A percentile compares a stretch with the other conserved stretches of the same genome.
These are phyloP conservation scores for Blastobotrys elegans DNA, from an alignment of 1,139 yeast species.

Conservation along the genomic window DNA sequence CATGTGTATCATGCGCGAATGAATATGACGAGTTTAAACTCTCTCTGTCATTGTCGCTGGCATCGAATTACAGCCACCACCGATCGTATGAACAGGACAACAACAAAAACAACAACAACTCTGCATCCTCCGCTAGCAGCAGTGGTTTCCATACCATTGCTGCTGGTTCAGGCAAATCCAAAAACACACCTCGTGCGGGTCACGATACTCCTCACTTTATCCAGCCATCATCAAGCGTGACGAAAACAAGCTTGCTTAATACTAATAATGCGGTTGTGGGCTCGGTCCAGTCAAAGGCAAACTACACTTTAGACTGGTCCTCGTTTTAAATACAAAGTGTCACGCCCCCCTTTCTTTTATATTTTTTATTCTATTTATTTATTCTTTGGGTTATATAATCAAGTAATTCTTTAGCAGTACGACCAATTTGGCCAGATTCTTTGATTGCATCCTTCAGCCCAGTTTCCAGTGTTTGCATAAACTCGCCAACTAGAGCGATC, in stretches of 20 bases:
- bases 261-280: conserved; percentile 1
- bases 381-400: conserved; percentile 1
- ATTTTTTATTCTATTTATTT: not conserved
- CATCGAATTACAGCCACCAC: not conserved
- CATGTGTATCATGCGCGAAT: conserved; percentile 68
- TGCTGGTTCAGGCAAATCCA: not conserved
- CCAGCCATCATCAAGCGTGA: no score
- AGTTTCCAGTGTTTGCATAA: conserved; percentile 43
- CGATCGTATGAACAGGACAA: not conserved
- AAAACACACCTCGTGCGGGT: conserved; percentile 8
- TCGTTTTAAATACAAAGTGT: conserved; percentile 38
- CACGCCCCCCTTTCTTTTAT: no score
- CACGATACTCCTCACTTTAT: conserved; percentile 1
- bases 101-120: not conserved
- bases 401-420: conserved; percentile 35
- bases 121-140: conserved; percentile 6
- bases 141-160: not conserved
- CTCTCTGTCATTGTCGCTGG: not conserved
- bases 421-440: conserved; percentile 75
- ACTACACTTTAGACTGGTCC: conserved; percentile 43
- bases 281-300: conserved; percentile 26
- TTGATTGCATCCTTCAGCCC: conserved; percentile 52
- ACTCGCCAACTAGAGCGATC: conserved; percentile 49
- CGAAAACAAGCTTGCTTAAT: no score
- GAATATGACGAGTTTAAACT: conserved; percentile 38